Base-by-base conservation (phyloP, 1,284 basidiomycete species). In the Inonotus hispidus region DNA sequence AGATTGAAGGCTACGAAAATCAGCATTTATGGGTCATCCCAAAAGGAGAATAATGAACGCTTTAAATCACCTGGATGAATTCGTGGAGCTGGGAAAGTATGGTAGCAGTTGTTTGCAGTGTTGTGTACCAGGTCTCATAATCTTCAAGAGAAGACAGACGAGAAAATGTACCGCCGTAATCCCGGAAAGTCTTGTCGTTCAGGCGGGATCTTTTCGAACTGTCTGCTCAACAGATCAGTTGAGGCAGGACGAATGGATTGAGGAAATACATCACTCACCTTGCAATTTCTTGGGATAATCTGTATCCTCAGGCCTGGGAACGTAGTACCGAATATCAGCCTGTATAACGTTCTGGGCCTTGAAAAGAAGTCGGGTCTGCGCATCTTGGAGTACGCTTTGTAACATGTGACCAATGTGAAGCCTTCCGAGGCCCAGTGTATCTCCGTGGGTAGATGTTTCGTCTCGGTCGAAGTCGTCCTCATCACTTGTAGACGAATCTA, bases 291-390 rank as follows among this genome's bases (percentile, higher is more conserved):
- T 87, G 16, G 94, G 93, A 74, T 94, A 97, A 16, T 87, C 84
- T 41, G 97, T 72, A 71, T 96, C 95, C 66, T 85, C 86, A 5
- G 80, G 74, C 66, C 84, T 89, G 0, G 92, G 87, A 0, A 80
- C 79, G 72, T 90, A 96, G 69, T 91, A 87, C 67, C 88, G 77
- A 46, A 97, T 92, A 55, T 97, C 94, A 32, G 83, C 82, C 69
- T 95, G 90, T 50, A 97, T 85, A 53, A 96, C 81, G 0, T 92
- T 83, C 73, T 97, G 94, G 7, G 94, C 94, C 69, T 95, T 90
- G 80, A 97, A 97, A 67, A 97, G 93, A 56, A 97, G 73, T 57
- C 93, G 77, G 5, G 95, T 97, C 76, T 97, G 95, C 1, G 93
- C 93, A 69, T 97, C 95, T 72, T 96, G 93, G 23, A 96, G 74